These are phyloP conservation scores for Heterobasidion irregulare DNA, from an alignment of 1,284 basidiomycete genomes.

Conservation along the genomic window DNA sequence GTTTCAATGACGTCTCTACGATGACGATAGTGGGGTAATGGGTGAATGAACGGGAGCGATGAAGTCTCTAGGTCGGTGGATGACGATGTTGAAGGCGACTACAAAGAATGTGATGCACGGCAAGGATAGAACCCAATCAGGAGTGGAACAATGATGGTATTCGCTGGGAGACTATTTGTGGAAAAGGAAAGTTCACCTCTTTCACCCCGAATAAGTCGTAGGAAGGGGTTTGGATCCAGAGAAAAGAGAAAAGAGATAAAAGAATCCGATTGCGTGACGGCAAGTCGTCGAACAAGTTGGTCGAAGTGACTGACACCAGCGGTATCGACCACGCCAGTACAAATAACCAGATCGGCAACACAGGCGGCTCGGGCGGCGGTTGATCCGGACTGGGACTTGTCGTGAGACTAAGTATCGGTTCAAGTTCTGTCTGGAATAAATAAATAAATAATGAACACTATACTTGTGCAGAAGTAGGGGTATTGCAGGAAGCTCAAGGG, in stretches of 20 bases:
- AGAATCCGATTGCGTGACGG: not conserved
- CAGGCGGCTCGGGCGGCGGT: not conserved
- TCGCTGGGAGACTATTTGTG: not conserved
- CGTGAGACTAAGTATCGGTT: too few species aligned
- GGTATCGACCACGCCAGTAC: not conserved
- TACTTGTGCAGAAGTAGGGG: too few species aligned
- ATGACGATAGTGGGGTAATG: not conserved
- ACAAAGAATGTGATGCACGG: not conserved
- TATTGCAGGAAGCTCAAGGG: too few species aligned
- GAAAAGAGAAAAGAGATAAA: not conserved
- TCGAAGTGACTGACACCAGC: slow-evolving; percentile 2
- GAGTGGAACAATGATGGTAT: not conserved
- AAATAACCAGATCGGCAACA: not conserved
- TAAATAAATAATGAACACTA: too few species aligned
- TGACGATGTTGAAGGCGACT: not conserved
- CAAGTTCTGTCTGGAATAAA: too few species aligned
- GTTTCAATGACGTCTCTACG: not conserved
- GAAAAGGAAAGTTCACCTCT: slow-evolving; percentile 10
- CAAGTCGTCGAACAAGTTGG: slow-evolving; percentile 4
- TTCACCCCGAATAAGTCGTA: not conserved
- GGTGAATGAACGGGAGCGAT: not conserved
- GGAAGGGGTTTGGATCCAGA: not conserved
- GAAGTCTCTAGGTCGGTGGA: not conserved
- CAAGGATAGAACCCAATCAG: not conserved
- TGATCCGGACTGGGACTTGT: slow-evolving; percentile 1